These are phyloP conservation scores for Mariannaea sp. DNA, from an alignment of 2,329 filamentous ascomycete species.

Conservation along the genomic window DNA sequence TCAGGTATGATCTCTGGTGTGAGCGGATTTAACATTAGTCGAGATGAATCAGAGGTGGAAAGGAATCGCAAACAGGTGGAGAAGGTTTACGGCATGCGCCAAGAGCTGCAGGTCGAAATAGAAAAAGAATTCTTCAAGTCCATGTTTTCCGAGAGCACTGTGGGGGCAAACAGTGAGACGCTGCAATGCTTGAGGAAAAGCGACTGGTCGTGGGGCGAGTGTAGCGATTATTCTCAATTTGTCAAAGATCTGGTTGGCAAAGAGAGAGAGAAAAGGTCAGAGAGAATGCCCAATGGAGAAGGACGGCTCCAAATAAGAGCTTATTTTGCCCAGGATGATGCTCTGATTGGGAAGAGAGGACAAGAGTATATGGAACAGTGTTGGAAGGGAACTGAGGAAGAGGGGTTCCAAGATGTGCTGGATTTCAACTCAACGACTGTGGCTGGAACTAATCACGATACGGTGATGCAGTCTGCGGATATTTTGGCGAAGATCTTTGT, in stretches of 20 bases:
- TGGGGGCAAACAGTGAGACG: slow-evolving; percentile 27
- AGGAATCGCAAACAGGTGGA: slow-evolving; percentile 12
- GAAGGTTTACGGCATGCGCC: slow-evolving; percentile 12
- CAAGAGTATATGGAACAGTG: slow-evolving; percentile 26
- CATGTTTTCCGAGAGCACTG: slow-evolving; percentile 27
- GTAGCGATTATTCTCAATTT: slow-evolving; percentile 19
- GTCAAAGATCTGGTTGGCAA: slow-evolving; percentile 10
- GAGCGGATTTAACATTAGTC: neutral
- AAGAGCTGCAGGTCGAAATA: slow-evolving; percentile 16
- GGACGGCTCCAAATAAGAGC: slow-evolving; percentile 16
- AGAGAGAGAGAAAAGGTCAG: neutral
- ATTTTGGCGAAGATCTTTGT: slow-evolving; percentile 19
- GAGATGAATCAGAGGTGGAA: slow-evolving; percentile 8
- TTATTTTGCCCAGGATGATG: slow-evolving; percentile 24
- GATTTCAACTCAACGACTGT: slow-evolving; percentile 21
- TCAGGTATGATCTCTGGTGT: slow-evolving; percentile 4
- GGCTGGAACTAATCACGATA: slow-evolving; percentile 22
- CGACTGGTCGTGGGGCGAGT: slow-evolving; percentile 18
- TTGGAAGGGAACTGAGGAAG: slow-evolving; percentile 16
- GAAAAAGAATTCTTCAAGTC: slow-evolving; percentile 5
- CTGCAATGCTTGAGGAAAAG: slow-evolving; percentile 26
- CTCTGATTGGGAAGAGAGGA: slow-evolving; percentile 22
- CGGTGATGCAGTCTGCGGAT: slow-evolving; percentile 12
- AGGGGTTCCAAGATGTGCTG: slow-evolving; percentile 13
- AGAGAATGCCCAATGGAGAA: neutral